These are phyloP conservation scores for Gastrolobium bilobum DNA, from an alignment of 306 rosid genomes.

Conservation along the genomic window DNA sequence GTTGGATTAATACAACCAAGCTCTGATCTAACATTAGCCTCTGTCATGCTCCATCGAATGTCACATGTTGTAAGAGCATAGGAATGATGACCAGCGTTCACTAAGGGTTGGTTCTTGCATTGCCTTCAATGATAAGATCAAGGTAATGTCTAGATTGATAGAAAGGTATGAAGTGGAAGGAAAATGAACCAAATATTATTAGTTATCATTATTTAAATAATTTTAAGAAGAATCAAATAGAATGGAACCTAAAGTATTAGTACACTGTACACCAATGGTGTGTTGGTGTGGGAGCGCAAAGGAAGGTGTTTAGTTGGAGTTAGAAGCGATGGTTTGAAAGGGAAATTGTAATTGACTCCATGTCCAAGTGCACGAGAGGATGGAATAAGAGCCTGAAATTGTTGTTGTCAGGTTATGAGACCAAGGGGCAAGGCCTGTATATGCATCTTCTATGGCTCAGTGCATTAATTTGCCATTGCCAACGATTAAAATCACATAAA, in stretches of 20 bases:
- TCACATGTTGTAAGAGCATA: not conserved
- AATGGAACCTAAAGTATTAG: not conserved
- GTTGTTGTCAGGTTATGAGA: conserved; percentile 50
- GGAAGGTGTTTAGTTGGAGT: conserved; percentile 46
- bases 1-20: not conserved
- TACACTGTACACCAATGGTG: conserved; percentile 60
- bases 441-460: conserved; percentile 41
- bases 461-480: not conserved
- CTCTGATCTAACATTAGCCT: not conserved
- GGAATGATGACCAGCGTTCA: not conserved
- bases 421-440: conserved; percentile 39
- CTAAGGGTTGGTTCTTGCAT: not conserved
- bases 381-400: conserved; percentile 42
- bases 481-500: not conserved
- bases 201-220: too few species aligned
- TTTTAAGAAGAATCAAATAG: not conserved
- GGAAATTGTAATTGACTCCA: conserved; percentile 34
- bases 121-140: not conserved
- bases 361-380: conserved; percentile 18
- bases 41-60: not conserved
- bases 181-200: too few species aligned
- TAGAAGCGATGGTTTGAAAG: conserved; percentile 46
- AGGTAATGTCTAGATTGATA: too few species aligned
- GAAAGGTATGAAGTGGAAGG: too few species aligned
- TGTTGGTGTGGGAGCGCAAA: conserved; percentile 27